Base-by-base conservation (phyloP, 2,329 filamentous ascomycete genomes). In the Lasiodiplodia theobromae region DNA sequence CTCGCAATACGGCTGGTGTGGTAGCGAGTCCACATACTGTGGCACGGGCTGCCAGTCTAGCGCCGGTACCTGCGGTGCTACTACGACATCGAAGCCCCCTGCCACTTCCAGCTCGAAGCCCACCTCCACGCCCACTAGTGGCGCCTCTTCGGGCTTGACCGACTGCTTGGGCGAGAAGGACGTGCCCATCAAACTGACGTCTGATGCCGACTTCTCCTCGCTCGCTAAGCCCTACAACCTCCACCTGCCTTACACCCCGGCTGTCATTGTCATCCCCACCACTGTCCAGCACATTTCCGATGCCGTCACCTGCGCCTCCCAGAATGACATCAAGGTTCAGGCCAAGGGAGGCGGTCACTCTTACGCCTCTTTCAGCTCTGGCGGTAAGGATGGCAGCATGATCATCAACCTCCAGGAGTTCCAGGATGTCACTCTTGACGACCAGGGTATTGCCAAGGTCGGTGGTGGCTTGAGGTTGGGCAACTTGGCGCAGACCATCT, bases 281-380 rank as follows among this genome's bases (percentile, higher is more conserved):
- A 86, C 79, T 0, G 79, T 83, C 12, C 76, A 85, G 25, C 86
- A 90, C 67, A 84, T 91, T 2, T 82, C 87, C 1, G 83, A 79
- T 23, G 85, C 87, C 16, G 82, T 91, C 49, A 83, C 85, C 63
- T 91, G 88, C 73, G 89, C 88, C 5, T 80, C 75, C 2, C 70
- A 82, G 28, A 79, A 81, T 68, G 78, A 79, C 5, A 76, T 86
- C 65, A 85, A 86, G 71, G 87, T 91, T 0, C 88, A 90, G 73
- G 85, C 89, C 25, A 86, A 84, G 71, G 88, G 87, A 1, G 89
- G 89, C 4, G 89, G 89, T 0, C 89, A 91, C 73, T 90, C 87
- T 0, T 91, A 89, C 71, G 88, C 81, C 0, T 83, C 82, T 0
- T 83, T 82, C 69, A 83, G 83, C 4, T 79, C 84, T 0, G 84